phyloP scores from a whole-genome alignment of 352 stramenopile genomes.

The Pythium brachiatum region DNA sequence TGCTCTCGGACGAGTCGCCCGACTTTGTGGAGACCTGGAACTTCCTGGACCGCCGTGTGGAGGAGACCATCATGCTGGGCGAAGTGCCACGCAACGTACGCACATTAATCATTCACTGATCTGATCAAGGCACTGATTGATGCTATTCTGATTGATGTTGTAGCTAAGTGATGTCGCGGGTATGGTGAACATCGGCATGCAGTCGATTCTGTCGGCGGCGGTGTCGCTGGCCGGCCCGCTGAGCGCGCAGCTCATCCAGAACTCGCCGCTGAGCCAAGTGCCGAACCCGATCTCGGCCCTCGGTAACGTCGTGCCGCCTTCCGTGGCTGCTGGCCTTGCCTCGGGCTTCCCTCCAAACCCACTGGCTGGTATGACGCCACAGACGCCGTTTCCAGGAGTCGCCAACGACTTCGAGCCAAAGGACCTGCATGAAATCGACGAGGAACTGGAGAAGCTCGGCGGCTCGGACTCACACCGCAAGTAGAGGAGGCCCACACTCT shows the following conservation, averaged over 20 bases:
- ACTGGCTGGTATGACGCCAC: slow-evolving; percentile 21
- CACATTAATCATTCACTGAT: too few species aligned
- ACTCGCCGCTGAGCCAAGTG: slow-evolving; percentile 60
- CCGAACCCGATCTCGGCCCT: slow-evolving; percentile 78
- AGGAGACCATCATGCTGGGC: slow-evolving; percentile 79
- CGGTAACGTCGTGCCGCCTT: slow-evolving; percentile 45
- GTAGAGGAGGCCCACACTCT: slow-evolving; percentile 4
- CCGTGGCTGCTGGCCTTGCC: slow-evolving; percentile 42
- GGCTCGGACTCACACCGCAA: slow-evolving; percentile 30
- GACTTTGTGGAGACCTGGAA: slow-evolving; percentile 78
- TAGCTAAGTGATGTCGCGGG: slow-evolving; percentile 69
- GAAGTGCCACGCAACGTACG: slow-evolving; percentile 80
- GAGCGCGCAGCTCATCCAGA: slow-evolving; percentile 58
- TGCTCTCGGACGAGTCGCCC: slow-evolving; percentile 78
- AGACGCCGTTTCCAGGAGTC: slow-evolving; percentile 16
- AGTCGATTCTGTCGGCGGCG: slow-evolving; percentile 72
- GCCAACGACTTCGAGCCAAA: slow-evolving; percentile 48
- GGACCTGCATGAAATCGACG: slow-evolving; percentile 64
- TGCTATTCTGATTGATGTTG: not conserved
- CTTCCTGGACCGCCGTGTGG: slow-evolving; percentile 79
- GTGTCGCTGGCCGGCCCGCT: slow-evolving; percentile 78
- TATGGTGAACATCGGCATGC: slow-evolving; percentile 77
- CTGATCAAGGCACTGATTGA: not conserved
- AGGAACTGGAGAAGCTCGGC: slow-evolving; percentile 69
- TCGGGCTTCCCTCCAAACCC: slow-evolving; percentile 43